Conservation (phyloP, 2,329 filamentous ascomycete species). For the Fusarium setosum region DNA sequence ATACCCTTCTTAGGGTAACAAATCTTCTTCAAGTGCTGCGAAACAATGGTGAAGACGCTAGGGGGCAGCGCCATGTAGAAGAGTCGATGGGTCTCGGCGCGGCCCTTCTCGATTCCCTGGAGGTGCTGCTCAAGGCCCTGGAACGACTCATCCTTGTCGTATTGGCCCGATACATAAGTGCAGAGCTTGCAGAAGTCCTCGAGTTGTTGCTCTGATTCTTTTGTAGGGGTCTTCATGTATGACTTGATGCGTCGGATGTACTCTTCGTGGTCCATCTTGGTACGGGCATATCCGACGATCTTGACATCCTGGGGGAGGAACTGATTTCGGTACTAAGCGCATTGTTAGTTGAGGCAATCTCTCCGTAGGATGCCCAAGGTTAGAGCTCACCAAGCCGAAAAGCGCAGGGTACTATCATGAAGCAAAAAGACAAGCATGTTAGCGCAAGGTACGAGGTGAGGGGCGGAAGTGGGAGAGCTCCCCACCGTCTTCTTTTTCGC, state of each 20-base stretch:
- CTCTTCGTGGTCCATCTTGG: slow-evolving; percentile 98
- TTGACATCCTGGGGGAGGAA: slow-evolving; percentile 97
- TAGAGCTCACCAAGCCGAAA: slow-evolving; percentile 87
- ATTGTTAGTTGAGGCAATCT: slow-evolving; percentile 16
- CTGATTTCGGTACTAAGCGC: slow-evolving; percentile 89
- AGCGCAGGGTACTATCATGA: slow-evolving; percentile 86
- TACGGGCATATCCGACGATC: slow-evolving; percentile 98
- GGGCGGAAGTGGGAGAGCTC: slow-evolving; percentile 24
- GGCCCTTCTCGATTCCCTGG: slow-evolving; percentile 83
- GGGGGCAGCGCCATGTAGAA: slow-evolving; percentile 99
- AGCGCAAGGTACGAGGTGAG: slow-evolving; percentile 28
- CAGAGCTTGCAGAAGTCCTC: slow-evolving; percentile 89
- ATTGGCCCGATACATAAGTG: slow-evolving; percentile 96
- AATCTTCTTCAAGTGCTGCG: slow-evolving; percentile 95
- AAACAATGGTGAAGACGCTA: slow-evolving; percentile 97
- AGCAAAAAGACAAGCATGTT: slow-evolving; percentile 35
- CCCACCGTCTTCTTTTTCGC: slow-evolving; percentile 99
- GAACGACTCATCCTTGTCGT: slow-evolving; percentile 97
- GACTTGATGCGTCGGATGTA: slow-evolving; percentile 95
- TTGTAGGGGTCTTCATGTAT: slow-evolving; percentile 98
- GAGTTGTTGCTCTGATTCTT: slow-evolving; percentile 95
- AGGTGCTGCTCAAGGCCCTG: slow-evolving; percentile 86
- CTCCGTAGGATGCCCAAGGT: not conserved
- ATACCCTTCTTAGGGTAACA: slow-evolving; percentile 94
- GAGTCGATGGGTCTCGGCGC: slow-evolving; percentile 86